phyloP scores from a whole-genome alignment of 2,329 filamentous ascomycete genomes.

The Colletotrichum sp. region DNA sequence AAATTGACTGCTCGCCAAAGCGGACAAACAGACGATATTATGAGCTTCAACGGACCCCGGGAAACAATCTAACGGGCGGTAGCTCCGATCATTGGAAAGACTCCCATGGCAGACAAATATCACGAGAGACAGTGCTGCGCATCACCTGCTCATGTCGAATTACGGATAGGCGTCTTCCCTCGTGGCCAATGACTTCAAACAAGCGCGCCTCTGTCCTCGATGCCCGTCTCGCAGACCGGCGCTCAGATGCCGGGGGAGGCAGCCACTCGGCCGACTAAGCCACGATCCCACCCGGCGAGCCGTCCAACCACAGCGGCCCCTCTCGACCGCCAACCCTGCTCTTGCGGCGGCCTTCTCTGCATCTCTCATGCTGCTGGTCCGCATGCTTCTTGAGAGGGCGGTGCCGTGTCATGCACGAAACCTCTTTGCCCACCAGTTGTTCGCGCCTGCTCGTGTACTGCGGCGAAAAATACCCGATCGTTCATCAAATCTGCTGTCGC shows the following conservation, averaged over 20 bases:
- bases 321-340: background rate
- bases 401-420: constrained; percentile 20
- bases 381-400: constrained; percentile 8
- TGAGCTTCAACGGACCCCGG: background rate
- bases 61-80: background rate
- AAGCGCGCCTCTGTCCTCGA: background rate
- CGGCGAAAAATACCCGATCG: constrained; percentile 2
- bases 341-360: background rate
- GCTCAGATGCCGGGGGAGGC: background rate
- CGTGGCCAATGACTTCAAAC: background rate
- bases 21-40: background rate
- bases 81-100: background rate
- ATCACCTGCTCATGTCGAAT: background rate
- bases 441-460: background rate
- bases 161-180: background rate
- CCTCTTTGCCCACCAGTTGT: background rate
- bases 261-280: constrained; percentile 17
- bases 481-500: constrained; percentile 12
- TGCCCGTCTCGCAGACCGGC: background rate
- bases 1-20: background rate
- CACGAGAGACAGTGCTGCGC: background rate
- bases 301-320: constrained; percentile 2
- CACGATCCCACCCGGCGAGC: constrained; percentile 2
- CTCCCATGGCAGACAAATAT: background rate
- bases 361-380: background rate